Evolutionary conservation across 2,329 filamentous ascomycete genomes (phyloP).

Genomic region (Aureobasidium sp.): DNA sequence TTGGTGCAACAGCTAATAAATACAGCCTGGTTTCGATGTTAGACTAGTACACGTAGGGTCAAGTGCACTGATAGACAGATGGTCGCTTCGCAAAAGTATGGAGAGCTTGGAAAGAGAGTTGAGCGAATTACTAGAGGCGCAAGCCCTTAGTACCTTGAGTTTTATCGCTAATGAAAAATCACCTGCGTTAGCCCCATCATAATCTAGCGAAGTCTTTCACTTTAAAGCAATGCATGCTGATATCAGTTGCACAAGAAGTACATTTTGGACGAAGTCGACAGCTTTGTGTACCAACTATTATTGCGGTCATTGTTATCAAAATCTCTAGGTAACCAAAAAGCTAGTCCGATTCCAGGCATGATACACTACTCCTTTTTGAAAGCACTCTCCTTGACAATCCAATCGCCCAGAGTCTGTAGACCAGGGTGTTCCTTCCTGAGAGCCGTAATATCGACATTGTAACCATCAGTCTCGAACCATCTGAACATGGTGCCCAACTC

Average conservation of each 20-base stretch:
- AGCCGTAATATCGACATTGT: slow-evolving; percentile 35
- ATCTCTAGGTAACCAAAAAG: neutral
- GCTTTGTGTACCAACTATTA: too few species aligned
- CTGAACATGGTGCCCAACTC: slow-evolving; percentile 24
- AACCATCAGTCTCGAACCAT: slow-evolving; percentile 44
- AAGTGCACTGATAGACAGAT: neutral
- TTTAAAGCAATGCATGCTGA: neutral
- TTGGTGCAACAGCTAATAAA: neutral
- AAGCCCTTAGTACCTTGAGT: neutral
- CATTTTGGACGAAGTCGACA: too few species aligned
- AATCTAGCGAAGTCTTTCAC: neutral
- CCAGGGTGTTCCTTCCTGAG: slow-evolving; percentile 34
- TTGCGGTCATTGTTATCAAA: too few species aligned
- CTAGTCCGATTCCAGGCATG: neutral
- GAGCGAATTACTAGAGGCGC: neutral
- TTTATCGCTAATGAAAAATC: neutral
- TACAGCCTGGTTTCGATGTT: neutral
- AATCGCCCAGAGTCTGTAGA: slow-evolving; percentile 12
- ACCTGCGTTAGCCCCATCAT: neutral
- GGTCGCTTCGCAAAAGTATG: neutral
- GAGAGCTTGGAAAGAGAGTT: neutral
- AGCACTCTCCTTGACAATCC: slow-evolving; percentile 14
- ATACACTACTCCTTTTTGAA: neutral
- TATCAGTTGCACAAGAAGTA: neutral
- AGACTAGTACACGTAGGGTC: neutral